Conservation (phyloP, 2,329 filamentous ascomycete species). For the Claviceps cyperi region DNA sequence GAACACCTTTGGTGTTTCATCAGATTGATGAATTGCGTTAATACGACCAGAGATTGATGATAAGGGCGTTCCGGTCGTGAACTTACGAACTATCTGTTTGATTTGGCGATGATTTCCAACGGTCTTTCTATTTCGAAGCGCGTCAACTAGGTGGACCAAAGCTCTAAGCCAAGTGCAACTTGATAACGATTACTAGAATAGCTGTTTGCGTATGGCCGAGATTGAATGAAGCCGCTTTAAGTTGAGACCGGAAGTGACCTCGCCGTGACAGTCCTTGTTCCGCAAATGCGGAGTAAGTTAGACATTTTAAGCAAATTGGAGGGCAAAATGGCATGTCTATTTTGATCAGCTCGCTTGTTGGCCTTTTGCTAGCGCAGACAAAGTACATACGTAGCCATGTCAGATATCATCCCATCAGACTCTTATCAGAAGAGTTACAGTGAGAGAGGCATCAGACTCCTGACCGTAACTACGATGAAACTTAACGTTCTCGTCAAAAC, state of each 20-base stretch:
- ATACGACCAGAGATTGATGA: neutral
- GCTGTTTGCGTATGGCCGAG: neutral
- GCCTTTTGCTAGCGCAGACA: no score
- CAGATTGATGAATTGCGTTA: neutral
- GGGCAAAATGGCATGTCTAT: neutral
- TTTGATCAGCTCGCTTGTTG: neutral
- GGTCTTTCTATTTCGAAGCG: constrained; percentile 7
- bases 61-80: constrained; percentile 20
- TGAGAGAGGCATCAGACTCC: no score
- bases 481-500: no score
- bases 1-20: constrained; percentile 73
- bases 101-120: constrained; percentile 1
- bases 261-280: neutral
- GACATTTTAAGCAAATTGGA: neutral
- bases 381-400: no score
- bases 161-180: neutral
- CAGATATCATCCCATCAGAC: no score
- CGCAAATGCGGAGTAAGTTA: neutral
- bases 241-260: neutral
- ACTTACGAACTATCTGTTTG: constrained; percentile 12
- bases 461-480: no score
- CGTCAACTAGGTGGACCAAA: neutral
- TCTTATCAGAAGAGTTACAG: no score
- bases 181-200: neutral
- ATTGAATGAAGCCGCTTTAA: neutral